phyloP scores from a whole-genome alignment of 345 rosid species.

The Fremontodendron californicum region DNA sequence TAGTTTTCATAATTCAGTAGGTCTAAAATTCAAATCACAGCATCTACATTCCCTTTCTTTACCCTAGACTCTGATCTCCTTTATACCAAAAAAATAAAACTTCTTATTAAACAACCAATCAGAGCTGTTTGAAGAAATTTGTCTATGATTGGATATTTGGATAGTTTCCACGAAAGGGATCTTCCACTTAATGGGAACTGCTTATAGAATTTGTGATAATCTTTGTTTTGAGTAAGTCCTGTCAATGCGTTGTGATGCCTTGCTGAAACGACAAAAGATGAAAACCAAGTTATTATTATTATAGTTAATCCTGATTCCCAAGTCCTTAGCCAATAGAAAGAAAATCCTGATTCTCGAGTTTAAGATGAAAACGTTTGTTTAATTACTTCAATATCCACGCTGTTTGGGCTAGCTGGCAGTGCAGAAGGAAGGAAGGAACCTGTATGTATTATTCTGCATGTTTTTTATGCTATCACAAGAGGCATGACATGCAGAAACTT shows the following conservation, averaged over 20 bases:
- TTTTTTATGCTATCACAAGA: not conserved
- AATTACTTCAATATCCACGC: not conserved
- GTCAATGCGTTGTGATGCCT: not conserved
- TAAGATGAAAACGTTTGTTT: not conserved
- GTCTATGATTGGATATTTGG: no score
- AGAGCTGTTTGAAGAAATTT: no score
- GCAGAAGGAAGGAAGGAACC: not conserved
- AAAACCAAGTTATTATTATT: not conserved
- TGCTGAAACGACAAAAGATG: not conserved
- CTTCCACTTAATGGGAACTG: not conserved
- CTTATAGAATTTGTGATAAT: not conserved
- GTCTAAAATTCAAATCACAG: no score
- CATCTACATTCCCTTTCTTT: no score
- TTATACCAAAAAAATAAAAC: no score
- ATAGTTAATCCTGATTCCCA: not conserved
- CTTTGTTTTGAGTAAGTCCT: not conserved
- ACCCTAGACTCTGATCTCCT: no score
- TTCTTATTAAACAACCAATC: no score
- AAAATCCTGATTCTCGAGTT: not conserved
- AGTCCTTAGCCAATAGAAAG: not conserved
- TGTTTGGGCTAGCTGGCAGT: not conserved
- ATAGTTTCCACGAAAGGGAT: no score
- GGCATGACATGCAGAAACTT: not conserved
- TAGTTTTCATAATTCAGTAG: no score
- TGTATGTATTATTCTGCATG: conserved; percentile 7